Base-by-base conservation (phyloP, 2,329 filamentous ascomycete species). In the Zymoseptoria brevis region DNA sequence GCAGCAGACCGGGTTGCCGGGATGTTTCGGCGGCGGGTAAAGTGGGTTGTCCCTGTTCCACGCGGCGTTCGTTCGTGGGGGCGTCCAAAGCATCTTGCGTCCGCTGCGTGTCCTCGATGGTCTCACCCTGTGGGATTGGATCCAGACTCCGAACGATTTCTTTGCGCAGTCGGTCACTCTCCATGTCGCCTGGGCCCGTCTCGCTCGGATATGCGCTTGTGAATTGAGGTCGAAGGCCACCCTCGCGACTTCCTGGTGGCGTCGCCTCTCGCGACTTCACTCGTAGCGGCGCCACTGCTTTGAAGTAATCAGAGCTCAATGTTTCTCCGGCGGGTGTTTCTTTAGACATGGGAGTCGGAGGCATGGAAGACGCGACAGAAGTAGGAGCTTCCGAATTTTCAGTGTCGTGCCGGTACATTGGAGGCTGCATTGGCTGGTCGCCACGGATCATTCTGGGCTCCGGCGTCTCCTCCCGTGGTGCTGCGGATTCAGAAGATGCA, bases 101-200 rank as follows among this genome's bases (percentile, higher is more conserved):
- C 7, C 66, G 54, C 21, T 63, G 62, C 19, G 56, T 53, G 50
- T 69, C 66, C 24, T 67, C 67, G 5, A 57, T 57, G 9, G 52
- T 57, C 48, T 67, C 54, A 21, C 61, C 60, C 19, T 53, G 55
- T 41, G 63, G 64, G 11, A 76, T 70, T 0, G 85, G 81, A 57
- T 80, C 85, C 1, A 92, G 76, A 50, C 84, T 88, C 59, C 83
- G 84, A 56, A 90, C 84, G 57, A 92, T 92, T 66, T 92, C 89
- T 60, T 89, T 86, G 26, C 85, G 81, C 53, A 92, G 72, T 58
- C 82, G 79, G 64, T 92, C 88, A 67, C 83, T 90, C 67, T 90
- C 87, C 64, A 86, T 83, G 60, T 86, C 77, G 29, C 83, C 80
- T 0, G 80, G 60, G 16, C 57, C 62, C 21, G 64, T 66, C 49